Evolutionary conservation across 257 asterid species (phyloP), one percentile per base, ranked within the genome.

Genomic region (Lycium barbarum): DNA sequence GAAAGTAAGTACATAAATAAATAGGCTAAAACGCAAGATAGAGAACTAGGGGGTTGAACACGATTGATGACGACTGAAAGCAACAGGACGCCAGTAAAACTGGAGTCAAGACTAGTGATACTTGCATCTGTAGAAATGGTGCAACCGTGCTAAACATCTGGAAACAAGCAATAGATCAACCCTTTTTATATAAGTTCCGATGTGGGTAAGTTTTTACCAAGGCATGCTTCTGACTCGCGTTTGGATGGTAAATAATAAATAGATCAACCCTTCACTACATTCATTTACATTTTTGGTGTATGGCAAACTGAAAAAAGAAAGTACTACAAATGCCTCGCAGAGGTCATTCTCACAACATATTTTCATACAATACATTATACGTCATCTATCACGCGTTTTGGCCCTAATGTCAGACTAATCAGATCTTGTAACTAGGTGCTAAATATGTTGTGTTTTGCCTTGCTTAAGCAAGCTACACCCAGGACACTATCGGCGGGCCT

Each of bases 1-100:
- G 87, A 83, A 83, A 83, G 79, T 83, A 53, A 83, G 80, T 53
- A 81, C 36, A 53, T 43, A 71, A 40, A 55, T 51, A 76, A 15
- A 83, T 51, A 33, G 33, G 68, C 36, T 33, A 67, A 65, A 73
- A 67, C 22, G 43, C 2, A 10, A 54, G 35, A 58, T 67, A 67
- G 35, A 67, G 51, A 83, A 33, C 49, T 49, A 67, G 49, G n/a
- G 80, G 85, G 63, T 53, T 13, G 6, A 51, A 76, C 63, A 76
- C 51, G 82, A 76, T 51, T 76, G 47, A 26, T 11, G 40, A 26
- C 22, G 26, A 51, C 22, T 13, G 82, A 3, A 76, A 76, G 82
- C 47, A 76, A 51, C 0, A 43, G 10, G 9, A 43, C 54, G 80
- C 38, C 57, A 72, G 58, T 72, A 45, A 72, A 72, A 43, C 17